Base-by-base conservation (phyloP, 352 stramenopile species). In the Phytophthora capsici region DNA sequence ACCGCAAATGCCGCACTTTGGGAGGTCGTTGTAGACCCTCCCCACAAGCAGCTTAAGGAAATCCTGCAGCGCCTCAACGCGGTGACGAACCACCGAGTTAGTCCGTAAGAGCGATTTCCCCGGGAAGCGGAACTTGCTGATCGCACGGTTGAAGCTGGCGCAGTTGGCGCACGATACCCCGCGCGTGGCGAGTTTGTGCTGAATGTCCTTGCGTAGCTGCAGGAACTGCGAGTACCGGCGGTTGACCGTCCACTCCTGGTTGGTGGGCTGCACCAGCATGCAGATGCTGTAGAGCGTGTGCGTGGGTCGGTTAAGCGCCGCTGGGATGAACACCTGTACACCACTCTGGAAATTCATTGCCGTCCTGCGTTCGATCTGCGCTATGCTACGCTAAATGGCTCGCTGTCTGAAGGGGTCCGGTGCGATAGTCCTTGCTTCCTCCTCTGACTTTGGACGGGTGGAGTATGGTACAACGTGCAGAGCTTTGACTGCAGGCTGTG, bases 251-350 rank as follows among this genome's bases (percentile, higher is more conserved):
- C 86, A 94, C 55, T 94, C 86, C 57, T 92, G 81, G 44, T 73
- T 71, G 14, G 82, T 90, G 36, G 86, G 84, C 66, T 94, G 84
- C 58, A 94, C 86, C 22, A 74, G 63, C 78, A 93, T 86, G 60
- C 78, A 91, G 57, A 94, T 90, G 69, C 84, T 91, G 71, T 94
- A 94, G 26, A 94, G 75, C 57, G 86, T 94, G 70, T 94, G 86
- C 22, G 82, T 88, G 28, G 86, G 86, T 7, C 86, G 78, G 66
- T 94, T 94, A 20, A 94, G 78, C 54, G 86, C 86, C 52, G 86
- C 86, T 0, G 86, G 86, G 71, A 94, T 93, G 57, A 91, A 88
- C 45, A 91, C 84, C 58, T 93, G 82, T 48, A 93, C 84, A 45
- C 84, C 84, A 48, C 66, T 82, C 58, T 82, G 54, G 51, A 77